These are phyloP conservation scores for Tieghemostelium lacteum DNA, from an alignment of 78 protist genomes.

Conservation along the genomic window DNA sequence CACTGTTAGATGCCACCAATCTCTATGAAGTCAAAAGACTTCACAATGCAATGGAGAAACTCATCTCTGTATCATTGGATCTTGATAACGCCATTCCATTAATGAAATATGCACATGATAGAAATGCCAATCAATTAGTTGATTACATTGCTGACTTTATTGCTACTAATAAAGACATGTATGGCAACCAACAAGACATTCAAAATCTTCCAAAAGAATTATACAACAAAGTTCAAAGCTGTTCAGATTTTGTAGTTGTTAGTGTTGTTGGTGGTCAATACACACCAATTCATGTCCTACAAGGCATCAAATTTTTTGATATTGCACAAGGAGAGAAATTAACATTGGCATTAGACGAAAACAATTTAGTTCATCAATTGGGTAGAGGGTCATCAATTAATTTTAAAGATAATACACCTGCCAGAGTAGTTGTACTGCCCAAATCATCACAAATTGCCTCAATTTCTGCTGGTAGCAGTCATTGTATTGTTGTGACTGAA, in stretches of 20 bases:
- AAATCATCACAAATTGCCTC: background rate
- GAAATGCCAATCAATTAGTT: background rate
- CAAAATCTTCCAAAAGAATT: background rate
- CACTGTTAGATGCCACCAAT: background rate
- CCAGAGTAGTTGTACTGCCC: no score
- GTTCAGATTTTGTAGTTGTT: background rate
- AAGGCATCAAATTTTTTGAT: background rate
- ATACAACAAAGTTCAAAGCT: background rate
- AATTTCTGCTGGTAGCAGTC: slow-evolving; percentile 15
- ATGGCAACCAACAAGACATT: background rate
- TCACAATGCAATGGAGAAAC: background rate
- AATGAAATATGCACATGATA: background rate
- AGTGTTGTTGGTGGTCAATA: background rate
- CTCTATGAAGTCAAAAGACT: background rate
- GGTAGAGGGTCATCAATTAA: slow-evolving; percentile 12
- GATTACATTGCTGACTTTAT: background rate
- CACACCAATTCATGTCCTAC: background rate
- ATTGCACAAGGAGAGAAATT: slow-evolving; percentile 12
- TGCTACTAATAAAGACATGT: background rate
- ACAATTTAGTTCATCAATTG: slow-evolving; percentile 14
- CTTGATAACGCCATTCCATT: background rate
- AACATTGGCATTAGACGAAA: background rate
- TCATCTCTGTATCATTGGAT: background rate
- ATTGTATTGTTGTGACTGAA: background rate
- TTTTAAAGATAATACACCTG: background rate